Conservation (phyloP, 176 grass and related monocot species). For the Poa pratensis region DNA sequence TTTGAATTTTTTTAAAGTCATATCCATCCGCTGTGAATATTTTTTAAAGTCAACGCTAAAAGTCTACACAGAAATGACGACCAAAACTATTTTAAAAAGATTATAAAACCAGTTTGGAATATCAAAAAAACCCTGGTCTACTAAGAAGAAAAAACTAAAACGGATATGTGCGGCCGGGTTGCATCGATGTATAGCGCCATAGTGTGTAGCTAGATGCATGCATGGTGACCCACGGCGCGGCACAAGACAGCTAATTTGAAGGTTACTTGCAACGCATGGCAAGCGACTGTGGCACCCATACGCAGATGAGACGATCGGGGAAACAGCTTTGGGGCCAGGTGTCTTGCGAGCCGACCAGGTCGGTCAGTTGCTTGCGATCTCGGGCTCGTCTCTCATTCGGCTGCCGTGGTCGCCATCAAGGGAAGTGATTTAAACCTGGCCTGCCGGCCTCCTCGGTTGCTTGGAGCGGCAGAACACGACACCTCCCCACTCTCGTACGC, state of each 20-base stretch:
- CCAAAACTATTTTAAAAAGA: no score
- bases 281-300: background rate
- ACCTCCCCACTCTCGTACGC: constrained; percentile 23
- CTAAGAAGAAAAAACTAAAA: no score
- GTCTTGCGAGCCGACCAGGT: constrained; percentile 5
- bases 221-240: no score
- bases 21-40: no score
- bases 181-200: no score
- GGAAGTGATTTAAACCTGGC: background rate
- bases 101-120: no score
- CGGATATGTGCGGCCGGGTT: no score
- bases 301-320: background rate
- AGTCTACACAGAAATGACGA: no score
- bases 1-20: no score
- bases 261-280: constrained; percentile 26
- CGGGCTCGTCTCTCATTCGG: constrained; percentile 1
- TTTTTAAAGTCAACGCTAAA: no score
- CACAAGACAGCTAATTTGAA: background rate
- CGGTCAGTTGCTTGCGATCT: constrained; percentile 35
- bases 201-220: no score
- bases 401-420: background rate
- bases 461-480: constrained; percentile 17
- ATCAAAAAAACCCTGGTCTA: no score
- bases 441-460: background rate
- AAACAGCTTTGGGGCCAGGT: background rate